Evolutionary conservation across 495 filamentous ascomycete genomes (phyloP), one percentile per base, ranked within the genome.

Genomic region (Parachaetomium inaequale): DNA sequence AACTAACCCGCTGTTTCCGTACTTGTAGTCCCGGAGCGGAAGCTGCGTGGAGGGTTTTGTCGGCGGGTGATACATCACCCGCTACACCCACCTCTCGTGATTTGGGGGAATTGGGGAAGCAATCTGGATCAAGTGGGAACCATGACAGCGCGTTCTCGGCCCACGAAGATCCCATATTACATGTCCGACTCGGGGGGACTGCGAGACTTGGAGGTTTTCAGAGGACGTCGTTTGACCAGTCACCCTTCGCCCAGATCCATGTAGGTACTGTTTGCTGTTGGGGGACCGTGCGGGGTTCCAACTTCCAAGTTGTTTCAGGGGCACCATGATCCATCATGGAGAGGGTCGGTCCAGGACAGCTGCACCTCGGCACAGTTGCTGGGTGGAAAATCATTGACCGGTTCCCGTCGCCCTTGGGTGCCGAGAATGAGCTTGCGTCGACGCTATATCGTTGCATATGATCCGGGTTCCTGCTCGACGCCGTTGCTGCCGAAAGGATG

Each of bases 101-200:
- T 43, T 69, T 63, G 67, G 64, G 45, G 12, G 36, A 10, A 17
- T 12, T 40, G 2, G 8, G 17, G 60, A 66, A 64, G 58, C 59
- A 69, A 69, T 69, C 64, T 67, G 64, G 64, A 69, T 69, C 59
- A 65, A 69, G 60, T 51, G 47, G 26, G 26, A 51, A 31, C 47
- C 12, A 29, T 29, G 26, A 4, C 47, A 5, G 47, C 47, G 47
- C 47, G 45, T 26, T 47, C 23, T 47, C 21, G 45, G 23, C 10
- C 21, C 3, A 2, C 10, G 23, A 31, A 1, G 47, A 17, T 31
- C 23, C 14, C 15, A 5, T 29, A 31, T 29, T 4, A n/a, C n/a
- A 28, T 15, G 1, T 7, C 23, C 23, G 23, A 8, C 23, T 7
- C 10, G 23, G 10, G 21, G 3, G 10, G 45, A 6, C 45, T 26